Evolutionary conservation across 1,284 basidiomycete species (phyloP).

Genomic region (Leccinum subrobustum): DNA sequence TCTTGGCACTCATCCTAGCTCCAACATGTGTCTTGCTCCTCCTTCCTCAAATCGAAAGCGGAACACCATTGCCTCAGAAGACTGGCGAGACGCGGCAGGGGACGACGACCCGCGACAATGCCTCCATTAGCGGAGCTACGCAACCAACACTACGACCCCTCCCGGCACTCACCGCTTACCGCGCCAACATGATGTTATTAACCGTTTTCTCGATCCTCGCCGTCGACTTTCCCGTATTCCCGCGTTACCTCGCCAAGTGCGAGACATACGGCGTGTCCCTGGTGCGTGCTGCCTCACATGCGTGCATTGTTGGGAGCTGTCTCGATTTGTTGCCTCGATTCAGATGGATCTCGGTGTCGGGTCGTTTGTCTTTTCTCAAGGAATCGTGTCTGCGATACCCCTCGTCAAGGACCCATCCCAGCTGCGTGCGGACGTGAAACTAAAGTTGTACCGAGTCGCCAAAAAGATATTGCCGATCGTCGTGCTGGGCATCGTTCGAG

Average conservation of each 20-base stretch:
- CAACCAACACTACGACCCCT: constrained; percentile 40
- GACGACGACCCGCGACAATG: constrained; percentile 18
- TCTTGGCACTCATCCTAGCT: constrained; percentile 52
- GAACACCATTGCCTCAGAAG: constrained; percentile 38
- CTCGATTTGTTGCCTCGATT: constrained; percentile 6
- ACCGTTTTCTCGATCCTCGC: constrained; percentile 91
- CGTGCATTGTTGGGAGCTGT: neutral
- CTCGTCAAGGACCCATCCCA: too few relatives aligned
- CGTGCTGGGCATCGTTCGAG: constrained; percentile 72
- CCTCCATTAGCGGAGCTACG: constrained; percentile 2
- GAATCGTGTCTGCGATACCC: too few relatives aligned
- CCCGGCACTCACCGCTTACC: constrained; percentile 83
- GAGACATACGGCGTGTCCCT: constrained; percentile 93
- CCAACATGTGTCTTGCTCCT: constrained; percentile 45
- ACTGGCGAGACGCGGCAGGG: constrained; percentile 18
- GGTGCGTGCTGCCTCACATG: constrained; percentile 45
- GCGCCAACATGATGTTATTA: constrained; percentile 95
- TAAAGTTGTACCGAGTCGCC: constrained; percentile 51
- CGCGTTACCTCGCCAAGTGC: constrained; percentile 86
- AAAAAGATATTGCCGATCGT: constrained; percentile 72
- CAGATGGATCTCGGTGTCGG: constrained; percentile 86
- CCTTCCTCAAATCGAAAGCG: constrained; percentile 42
- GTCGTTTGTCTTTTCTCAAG: too few relatives aligned
- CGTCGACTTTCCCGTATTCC: constrained; percentile 94
- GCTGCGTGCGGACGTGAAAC: constrained; percentile 15